Evolutionary conservation across 129 eudicot species (phyloP).

Genomic region (Ambrosia trifida): DNA sequence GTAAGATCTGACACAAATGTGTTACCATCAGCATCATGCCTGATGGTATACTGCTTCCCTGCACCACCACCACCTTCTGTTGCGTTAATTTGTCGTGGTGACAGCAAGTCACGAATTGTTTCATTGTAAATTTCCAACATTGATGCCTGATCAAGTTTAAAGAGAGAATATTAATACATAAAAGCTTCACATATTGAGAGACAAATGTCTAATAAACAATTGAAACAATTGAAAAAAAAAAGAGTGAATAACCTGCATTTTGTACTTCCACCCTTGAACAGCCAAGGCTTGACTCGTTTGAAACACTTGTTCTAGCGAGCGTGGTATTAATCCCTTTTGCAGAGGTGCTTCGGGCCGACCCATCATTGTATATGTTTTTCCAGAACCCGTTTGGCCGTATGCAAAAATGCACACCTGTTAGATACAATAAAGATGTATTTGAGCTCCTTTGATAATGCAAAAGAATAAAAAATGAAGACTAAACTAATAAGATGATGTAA

Average conservation of each 20-base stretch:
- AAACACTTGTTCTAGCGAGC: slow-evolving; percentile 63
- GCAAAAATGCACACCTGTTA: slow-evolving; percentile 70
- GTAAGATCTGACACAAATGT: slow-evolving; percentile 63
- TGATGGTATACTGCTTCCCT: slow-evolving; percentile 50
- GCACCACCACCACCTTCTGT: slow-evolving; percentile 40
- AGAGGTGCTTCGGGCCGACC: slow-evolving; percentile 55
- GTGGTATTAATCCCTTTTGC: slow-evolving; percentile 63
- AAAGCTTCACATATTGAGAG: not conserved
- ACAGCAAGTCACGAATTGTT: slow-evolving; percentile 59
- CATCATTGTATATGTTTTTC: slow-evolving; percentile 75
- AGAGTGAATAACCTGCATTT: slow-evolving; percentile 50
- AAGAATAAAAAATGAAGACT: not conserved
- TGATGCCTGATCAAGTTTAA: slow-evolving; percentile 44
- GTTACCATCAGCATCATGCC: slow-evolving; percentile 66
- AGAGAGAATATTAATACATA: not conserved
- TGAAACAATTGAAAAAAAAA: not conserved
- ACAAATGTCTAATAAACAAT: not conserved
- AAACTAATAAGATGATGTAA: not conserved
- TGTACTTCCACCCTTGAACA: slow-evolving; percentile 67
- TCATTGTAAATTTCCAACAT: slow-evolving; percentile 77
- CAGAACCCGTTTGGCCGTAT: slow-evolving; percentile 77
- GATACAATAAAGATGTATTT: not conserved
- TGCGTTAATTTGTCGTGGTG: slow-evolving; percentile 34
- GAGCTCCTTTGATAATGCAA: not conserved
- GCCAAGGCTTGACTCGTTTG: slow-evolving; percentile 56